phyloP scores from a whole-genome alignment of 1,284 basidiomycete species.

The Boletus semigastroideus region DNA sequence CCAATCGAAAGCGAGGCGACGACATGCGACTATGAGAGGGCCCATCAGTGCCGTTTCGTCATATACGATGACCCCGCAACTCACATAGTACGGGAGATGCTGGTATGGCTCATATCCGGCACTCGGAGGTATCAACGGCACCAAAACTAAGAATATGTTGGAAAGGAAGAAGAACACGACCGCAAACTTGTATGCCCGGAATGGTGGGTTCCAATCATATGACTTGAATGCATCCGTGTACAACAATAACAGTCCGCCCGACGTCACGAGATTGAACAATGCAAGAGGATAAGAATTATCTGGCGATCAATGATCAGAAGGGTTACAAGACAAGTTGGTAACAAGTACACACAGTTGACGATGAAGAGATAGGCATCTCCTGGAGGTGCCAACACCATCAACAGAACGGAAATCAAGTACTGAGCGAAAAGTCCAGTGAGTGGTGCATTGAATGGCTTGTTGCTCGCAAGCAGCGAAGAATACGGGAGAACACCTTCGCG shows the following conservation, averaged over 20 bases:
- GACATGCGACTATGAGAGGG: slow-evolving; percentile 48
- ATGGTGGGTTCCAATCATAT: slow-evolving; percentile 64
- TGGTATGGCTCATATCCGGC: slow-evolving; percentile 52
- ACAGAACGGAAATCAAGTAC: slow-evolving; percentile 49
- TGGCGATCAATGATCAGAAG: slow-evolving; percentile 24
- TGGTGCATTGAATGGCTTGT: slow-evolving; percentile 61
- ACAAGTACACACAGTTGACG: slow-evolving; percentile 50
- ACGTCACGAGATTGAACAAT: slow-evolving; percentile 58
- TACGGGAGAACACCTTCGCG: slow-evolving; percentile 66
- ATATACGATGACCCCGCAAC: slow-evolving; percentile 21
- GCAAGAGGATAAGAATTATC: slow-evolving; percentile 55
- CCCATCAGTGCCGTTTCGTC: not conserved
- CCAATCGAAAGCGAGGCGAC: slow-evolving; percentile 50
- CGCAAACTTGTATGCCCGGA: slow-evolving; percentile 48
- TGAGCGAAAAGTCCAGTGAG: slow-evolving; percentile 57
- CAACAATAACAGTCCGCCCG: slow-evolving; percentile 59
- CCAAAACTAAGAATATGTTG: slow-evolving; percentile 58
- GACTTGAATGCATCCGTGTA: slow-evolving; percentile 44
- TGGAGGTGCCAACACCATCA: slow-evolving; percentile 52
- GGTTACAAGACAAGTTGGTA: not conserved
- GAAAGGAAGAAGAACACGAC: slow-evolving; percentile 58
- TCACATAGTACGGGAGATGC: slow-evolving; percentile 63
- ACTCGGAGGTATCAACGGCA: slow-evolving; percentile 60
- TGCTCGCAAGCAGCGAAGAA: slow-evolving; percentile 61
- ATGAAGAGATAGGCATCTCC: slow-evolving; percentile 71